Evolutionary conservation across 768 basidiomycete species (phyloP).

Genomic region (Tephrocybe sp.): DNA sequence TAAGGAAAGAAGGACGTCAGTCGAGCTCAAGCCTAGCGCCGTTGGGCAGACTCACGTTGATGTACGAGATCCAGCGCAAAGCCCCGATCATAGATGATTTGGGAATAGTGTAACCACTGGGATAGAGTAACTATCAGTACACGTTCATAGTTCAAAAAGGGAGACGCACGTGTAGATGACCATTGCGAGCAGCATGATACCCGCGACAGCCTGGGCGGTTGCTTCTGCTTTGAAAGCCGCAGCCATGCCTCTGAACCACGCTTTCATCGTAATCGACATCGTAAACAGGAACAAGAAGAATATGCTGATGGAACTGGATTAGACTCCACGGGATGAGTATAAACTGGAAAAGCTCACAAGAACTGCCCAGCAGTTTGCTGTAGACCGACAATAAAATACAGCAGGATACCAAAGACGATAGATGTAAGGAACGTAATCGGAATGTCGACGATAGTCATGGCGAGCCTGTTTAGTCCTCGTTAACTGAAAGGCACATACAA

Average conservation of each 20-base stretch:
- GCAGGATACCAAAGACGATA: slow-evolving; percentile 42
- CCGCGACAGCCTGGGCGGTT: slow-evolving; percentile 55
- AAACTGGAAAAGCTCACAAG: slow-evolving; percentile 46
- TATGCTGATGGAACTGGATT: slow-evolving; percentile 35
- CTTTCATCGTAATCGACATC: slow-evolving; percentile 67
- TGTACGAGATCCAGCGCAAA: slow-evolving; percentile 64
- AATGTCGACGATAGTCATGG: slow-evolving; percentile 60
- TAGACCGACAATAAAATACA: slow-evolving; percentile 65
- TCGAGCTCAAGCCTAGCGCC: neutral
- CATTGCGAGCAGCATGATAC: slow-evolving; percentile 47
- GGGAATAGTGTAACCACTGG: slow-evolving; percentile 57
- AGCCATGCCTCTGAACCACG: slow-evolving; percentile 70
- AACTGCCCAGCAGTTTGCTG: slow-evolving; percentile 58
- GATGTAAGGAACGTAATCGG: slow-evolving; percentile 54
- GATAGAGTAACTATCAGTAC: neutral
- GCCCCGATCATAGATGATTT: slow-evolving; percentile 66
- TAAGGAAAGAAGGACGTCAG: slow-evolving; percentile 26
- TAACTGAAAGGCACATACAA: neutral
- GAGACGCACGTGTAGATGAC: slow-evolving; percentile 52
- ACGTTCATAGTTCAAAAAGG: neutral
- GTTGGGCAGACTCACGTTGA: slow-evolving; percentile 45
- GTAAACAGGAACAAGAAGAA: slow-evolving; percentile 59
- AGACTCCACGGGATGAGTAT: neutral
- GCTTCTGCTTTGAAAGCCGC: slow-evolving; percentile 59
- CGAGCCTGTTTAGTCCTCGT: slow-evolving; percentile 36